Conservation (phyloP, 345 rosid genomes). For the Aethionema arabicum region DNA sequence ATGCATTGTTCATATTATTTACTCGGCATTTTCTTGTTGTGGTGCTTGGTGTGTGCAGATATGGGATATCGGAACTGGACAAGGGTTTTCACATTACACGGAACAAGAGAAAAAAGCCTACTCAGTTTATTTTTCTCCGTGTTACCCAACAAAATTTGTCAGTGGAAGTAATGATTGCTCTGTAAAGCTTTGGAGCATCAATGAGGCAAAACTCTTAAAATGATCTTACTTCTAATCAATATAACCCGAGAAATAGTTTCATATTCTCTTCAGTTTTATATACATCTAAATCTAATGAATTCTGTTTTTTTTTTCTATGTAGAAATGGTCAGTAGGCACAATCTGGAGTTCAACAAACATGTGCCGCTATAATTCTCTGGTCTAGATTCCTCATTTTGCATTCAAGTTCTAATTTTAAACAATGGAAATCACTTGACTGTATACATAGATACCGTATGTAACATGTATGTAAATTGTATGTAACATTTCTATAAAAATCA, state of each 20-base stretch:
- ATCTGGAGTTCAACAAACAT: slow-evolving; percentile 73
- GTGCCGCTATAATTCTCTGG: slow-evolving; percentile 80
- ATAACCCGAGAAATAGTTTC: too few species aligned
- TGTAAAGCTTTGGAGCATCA: too few species aligned
- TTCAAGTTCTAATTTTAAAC: too few species aligned
- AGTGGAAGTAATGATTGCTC: too few species aligned
- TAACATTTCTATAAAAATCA: too few species aligned
- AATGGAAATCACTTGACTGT: too few species aligned
- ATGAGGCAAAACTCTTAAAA: too few species aligned
- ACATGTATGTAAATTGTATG: too few species aligned
- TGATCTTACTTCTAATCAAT: too few species aligned
- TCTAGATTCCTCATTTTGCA: too few species aligned
- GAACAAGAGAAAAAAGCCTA: slow-evolving; percentile 90
- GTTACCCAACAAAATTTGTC: slow-evolving; percentile 1
- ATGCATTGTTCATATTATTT: too few species aligned
- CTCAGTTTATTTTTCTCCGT: slow-evolving; percentile 90
- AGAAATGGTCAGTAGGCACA: slow-evolving; percentile 68
- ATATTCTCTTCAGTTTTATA: slow-evolving; percentile 9
- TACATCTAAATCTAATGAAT: slow-evolving; percentile 1
- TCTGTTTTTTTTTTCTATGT: slow-evolving; percentile 37
- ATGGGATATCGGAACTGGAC: slow-evolving; percentile 88
- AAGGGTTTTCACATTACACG: slow-evolving; percentile 55
- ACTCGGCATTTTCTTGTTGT: slow-evolving; percentile 27
- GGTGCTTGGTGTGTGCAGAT: slow-evolving; percentile 53
- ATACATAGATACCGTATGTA: too few species aligned